Evolutionary conservation across 1,284 basidiomycete genomes (phyloP).

Genomic region (Xanthoconium separans): DNA sequence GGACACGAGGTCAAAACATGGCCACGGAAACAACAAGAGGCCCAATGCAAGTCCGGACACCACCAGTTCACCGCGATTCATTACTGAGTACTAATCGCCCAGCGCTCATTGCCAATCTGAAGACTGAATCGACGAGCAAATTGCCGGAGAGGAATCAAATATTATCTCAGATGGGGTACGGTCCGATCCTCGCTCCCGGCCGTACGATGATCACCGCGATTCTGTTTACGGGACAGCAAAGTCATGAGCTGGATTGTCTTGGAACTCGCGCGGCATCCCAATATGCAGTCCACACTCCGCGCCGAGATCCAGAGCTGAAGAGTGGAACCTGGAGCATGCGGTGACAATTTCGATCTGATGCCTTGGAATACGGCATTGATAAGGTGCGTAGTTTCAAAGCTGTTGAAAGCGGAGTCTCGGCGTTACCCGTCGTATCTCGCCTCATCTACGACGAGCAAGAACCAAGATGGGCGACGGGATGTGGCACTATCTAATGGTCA

Average conservation of each 20-base stretch:
- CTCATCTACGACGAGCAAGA: no score
- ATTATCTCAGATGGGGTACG: not conserved
- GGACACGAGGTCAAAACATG: no score
- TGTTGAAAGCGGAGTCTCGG: no score
- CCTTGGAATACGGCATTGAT: slow-evolving; percentile 49
- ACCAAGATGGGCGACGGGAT: no score
- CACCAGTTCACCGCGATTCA: no score
- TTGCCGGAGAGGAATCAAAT: no score
- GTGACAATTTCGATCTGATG: slow-evolving; percentile 52
- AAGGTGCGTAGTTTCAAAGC: slow-evolving; percentile 37
- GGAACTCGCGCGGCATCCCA: slow-evolving; percentile 41
- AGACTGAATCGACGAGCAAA: not conserved
- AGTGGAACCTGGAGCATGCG: slow-evolving; percentile 37
- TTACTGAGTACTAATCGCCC: not conserved
- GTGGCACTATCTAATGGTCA: no score
- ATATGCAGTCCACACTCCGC: slow-evolving; percentile 40
- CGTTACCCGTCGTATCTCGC: no score
- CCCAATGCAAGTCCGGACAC: no score
- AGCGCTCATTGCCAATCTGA: not conserved
- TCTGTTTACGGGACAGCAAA: slow-evolving; percentile 47
- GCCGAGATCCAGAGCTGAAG: slow-evolving; percentile 35
- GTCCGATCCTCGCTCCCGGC: not conserved
- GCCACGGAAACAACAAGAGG: no score
- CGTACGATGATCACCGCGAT: slow-evolving; percentile 31
- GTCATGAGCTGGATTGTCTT: slow-evolving; percentile 41